These are phyloP conservation scores for Starmerella etchellsii DNA, from an alignment of 805 yeast genomes.

Conservation along the genomic window DNA sequence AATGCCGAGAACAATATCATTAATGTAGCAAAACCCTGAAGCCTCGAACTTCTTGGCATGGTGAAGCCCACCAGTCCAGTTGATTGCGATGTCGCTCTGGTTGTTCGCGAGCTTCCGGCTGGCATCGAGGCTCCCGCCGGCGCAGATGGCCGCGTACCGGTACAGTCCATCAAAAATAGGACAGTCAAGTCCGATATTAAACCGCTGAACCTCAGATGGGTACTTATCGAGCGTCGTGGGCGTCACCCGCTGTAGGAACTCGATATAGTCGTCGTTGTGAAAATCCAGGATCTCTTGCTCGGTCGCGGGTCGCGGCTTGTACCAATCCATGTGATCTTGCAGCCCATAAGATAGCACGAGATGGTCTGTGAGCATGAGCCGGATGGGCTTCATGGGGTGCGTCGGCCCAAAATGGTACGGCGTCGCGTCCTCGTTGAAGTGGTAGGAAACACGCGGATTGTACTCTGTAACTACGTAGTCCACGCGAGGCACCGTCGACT, in stretches of 20 bases:
- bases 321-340: conserved; percentile 82
- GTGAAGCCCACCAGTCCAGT: conserved; percentile 88
- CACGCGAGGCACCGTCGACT: conserved; percentile 34
- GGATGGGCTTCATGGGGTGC: conserved; percentile 98
- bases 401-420: conserved; percentile 80
- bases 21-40: conserved; percentile 80
- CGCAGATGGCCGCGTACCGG: conserved; percentile 69
- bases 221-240: conserved; percentile 58
- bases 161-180: conserved; percentile 92
- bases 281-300: conserved; percentile 65
- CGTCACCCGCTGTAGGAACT: conserved; percentile 60
- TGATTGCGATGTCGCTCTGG: conserved; percentile 81
- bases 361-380: conserved; percentile 88
- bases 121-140: conserved; percentile 87
- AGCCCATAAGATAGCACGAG: conserved; percentile 72
- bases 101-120: conserved; percentile 70
- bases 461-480: conserved; percentile 18
- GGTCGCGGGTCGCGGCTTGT: conserved; percentile 72
- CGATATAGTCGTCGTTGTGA: conserved; percentile 77
- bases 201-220: conserved; percentile 46
- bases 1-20: conserved; percentile 79
- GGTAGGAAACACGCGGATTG: conserved; percentile 56
- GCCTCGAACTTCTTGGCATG: conserved; percentile 88
- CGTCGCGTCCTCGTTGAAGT: conserved; percentile 68
- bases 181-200: conserved; percentile 87